phyloP scores from a whole-genome alignment of 768 basidiomycete genomes.

The Leccinum imitatum region DNA sequence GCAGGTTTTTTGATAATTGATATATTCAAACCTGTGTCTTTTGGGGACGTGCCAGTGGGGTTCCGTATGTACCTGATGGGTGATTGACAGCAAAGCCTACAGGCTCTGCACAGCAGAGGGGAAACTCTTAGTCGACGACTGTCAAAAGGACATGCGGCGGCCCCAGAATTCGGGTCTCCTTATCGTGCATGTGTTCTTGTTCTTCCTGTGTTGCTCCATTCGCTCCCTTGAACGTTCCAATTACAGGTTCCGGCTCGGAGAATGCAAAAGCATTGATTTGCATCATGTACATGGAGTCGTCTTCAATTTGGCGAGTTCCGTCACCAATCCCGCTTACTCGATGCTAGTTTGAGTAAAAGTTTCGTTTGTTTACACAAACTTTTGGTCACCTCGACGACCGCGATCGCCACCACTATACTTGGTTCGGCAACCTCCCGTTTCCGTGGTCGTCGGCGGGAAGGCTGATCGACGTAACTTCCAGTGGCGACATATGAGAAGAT shows the following conservation, averaged over 20 bases:
- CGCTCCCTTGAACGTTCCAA: conserved; percentile 27
- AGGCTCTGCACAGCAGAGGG: background rate
- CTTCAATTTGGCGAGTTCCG: conserved; percentile 1
- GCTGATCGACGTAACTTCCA: conserved; percentile 12
- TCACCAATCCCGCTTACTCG: conserved; percentile 2
- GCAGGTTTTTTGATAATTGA: conserved; percentile 9
- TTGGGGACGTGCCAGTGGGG: background rate
- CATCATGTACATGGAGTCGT: background rate
- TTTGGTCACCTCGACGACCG: conserved; percentile 1
- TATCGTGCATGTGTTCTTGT: conserved; percentile 2
- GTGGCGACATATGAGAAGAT: conserved; percentile 21
- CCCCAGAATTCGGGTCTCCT: conserved; percentile 21
- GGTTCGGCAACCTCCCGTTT: conserved; percentile 9
- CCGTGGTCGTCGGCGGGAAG: conserved; percentile 14
- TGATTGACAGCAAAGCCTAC: conserved; percentile 4
- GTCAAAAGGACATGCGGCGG: conserved; percentile 22
- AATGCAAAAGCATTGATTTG: background rate
- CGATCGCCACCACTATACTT: background rate
- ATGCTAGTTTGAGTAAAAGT: background rate
- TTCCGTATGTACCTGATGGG: conserved; percentile 1
- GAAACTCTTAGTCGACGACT: conserved; percentile 2
- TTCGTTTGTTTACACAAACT: conserved; percentile 16
- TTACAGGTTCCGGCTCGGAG: background rate
- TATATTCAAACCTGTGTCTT: conserved; percentile 9
- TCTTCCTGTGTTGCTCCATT: conserved; percentile 6